Evolutionary conservation across 495 filamentous ascomycete genomes (phyloP).

Genomic region (Aspergillus homomorphus): DNA sequence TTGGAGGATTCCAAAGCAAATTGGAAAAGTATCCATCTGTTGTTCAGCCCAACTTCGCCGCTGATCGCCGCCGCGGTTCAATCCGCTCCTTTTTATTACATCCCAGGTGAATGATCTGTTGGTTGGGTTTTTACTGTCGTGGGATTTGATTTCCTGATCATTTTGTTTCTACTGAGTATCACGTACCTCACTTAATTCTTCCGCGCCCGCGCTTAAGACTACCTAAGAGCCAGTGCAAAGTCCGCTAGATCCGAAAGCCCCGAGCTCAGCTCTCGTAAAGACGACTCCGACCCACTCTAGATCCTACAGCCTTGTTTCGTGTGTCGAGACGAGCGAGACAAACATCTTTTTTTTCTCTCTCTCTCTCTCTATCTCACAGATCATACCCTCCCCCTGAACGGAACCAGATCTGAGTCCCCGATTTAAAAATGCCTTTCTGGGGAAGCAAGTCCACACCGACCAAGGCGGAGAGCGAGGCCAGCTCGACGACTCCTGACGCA

Average conservation of each 20-base stretch:
- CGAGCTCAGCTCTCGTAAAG: background rate
- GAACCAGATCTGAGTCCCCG: background rate
- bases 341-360: too few relatives aligned
- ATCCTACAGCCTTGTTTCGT: background rate
- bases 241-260: background rate
- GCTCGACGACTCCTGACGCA: constrained; percentile 7
- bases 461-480: constrained; percentile 28
- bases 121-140: background rate
- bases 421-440: constrained; percentile 37
- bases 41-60: background rate
- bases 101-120: background rate
- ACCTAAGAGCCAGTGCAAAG: too few relatives aligned
- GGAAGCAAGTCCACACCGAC: constrained; percentile 34
- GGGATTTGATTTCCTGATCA: too few relatives aligned
- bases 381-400: background rate
- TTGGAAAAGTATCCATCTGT: too few relatives aligned
- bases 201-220: background rate
- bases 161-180: background rate
- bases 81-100: background rate
- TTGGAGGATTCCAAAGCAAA: too few relatives aligned
- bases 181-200: background rate
- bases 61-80: background rate
- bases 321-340: too few relatives aligned
- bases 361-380: background rate
- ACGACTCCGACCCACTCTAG: background rate